phyloP scores from a whole-genome alignment of 2,329 filamentous ascomycete species.

The Penicillium sp. region DNA sequence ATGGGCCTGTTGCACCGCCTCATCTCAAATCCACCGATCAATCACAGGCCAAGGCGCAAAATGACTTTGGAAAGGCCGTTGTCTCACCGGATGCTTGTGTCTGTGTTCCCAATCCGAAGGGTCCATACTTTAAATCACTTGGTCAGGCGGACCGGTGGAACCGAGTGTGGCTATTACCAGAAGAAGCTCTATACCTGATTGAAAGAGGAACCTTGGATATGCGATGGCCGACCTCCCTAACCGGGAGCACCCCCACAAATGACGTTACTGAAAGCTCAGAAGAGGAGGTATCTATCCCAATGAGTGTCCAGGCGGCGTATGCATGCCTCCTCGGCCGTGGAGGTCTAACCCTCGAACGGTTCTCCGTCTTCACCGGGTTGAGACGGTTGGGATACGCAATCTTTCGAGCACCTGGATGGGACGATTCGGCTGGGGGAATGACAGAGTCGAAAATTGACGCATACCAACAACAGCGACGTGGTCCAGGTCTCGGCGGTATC shows the following conservation, averaged over 20 bases:
- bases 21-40: not conserved
- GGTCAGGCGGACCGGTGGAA: conserved; percentile 62
- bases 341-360: conserved; percentile 66
- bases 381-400: conserved; percentile 79
- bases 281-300: conserved; percentile 63
- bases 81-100: conserved; percentile 45
- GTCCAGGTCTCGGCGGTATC: conserved; percentile 27
- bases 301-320: conserved; percentile 89
- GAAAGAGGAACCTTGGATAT: conserved; percentile 84
- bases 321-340: conserved; percentile 69
- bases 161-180: conserved; percentile 76
- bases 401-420: conserved; percentile 58
- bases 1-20: conserved; percentile 35
- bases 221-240: conserved; percentile 62
- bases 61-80: conserved; percentile 10
- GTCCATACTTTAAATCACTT: conserved; percentile 67
- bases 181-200: conserved; percentile 83
- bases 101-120: conserved; percentile 64
- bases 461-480: conserved; percentile 10
- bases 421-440: conserved; percentile 27
- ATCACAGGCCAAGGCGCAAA: not conserved
- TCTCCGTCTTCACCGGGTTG: conserved; percentile 79
- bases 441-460: conserved; percentile 4
- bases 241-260: conserved; percentile 19
- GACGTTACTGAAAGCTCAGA: conserved; percentile 32